Base-by-base conservation (phyloP, 2,329 filamentous ascomycete genomes). In the Aureobasidium melanogenum region DNA sequence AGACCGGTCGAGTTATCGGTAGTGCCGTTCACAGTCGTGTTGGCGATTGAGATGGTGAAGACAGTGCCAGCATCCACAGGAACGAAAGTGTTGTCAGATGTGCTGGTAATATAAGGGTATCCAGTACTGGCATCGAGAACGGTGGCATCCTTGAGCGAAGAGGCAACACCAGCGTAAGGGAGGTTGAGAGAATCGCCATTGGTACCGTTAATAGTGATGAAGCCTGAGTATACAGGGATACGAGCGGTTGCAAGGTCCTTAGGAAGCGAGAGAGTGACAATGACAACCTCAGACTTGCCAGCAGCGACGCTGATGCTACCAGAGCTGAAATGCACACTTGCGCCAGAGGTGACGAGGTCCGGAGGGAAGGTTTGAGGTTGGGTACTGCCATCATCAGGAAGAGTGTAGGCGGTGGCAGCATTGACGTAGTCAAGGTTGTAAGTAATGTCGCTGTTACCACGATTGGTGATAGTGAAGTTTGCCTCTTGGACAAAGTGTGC, bases 381-480 rank as follows among this genome's bases (percentile, higher is more conserved):
- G 44, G 62, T 66, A 39, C 41, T 62, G 26, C 63, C 63, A 47
- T 58, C 54, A 4, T 43, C 43, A 15, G 51, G 56, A 26, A 74
- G 79, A 0, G 83, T 81, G 69, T 84, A 85, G 59, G 79, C 78
- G 2, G 83, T 83, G 8, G 75, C 75, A 7, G 76, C 74, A 14
- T 77, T 71, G 14, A 82, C 78, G 63, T 84, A 76, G 28, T 75
- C 76, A 12, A 87, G 72, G 8, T 75, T 73, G 70, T 84, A 85
- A 6, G 79, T 80, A 54, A 84, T 69, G 0, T 75, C 69, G 26
- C 75, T 73, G 17, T 70, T 70, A 48, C 80, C 81, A 5, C 75
- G 74, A 74, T 87, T 88, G 66, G 71, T 76, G 65, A 88, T 76
- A 41, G 75, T 79, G 68, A 87, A 84, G 64, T 79, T 78, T 46